Conservation (phyloP, 176 grass and related monocot species). For the Bromus sterilis region DNA sequence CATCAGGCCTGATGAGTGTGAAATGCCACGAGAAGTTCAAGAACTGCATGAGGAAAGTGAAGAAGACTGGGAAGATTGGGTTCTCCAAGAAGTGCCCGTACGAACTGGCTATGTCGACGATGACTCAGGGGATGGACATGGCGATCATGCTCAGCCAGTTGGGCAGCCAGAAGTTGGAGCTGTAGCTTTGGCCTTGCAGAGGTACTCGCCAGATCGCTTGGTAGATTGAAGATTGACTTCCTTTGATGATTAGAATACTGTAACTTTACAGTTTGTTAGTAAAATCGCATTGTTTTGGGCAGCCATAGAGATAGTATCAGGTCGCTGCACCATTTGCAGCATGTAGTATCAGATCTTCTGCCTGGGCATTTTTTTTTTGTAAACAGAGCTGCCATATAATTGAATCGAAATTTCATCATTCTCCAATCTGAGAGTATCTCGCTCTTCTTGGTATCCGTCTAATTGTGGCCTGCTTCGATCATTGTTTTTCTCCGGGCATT, state of each 20-base stretch:
- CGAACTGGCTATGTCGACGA: conserved; percentile 65
- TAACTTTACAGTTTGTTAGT: neutral
- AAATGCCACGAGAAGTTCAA: conserved; percentile 85
- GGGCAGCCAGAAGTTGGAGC: neutral
- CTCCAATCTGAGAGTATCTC: neutral
- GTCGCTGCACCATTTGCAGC: neutral
- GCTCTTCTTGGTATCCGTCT: no score
- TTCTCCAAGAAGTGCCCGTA: conserved; percentile 77
- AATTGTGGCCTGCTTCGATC: no score
- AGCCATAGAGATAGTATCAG: neutral
- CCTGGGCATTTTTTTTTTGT: neutral
- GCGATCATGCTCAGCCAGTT: conserved; percentile 81
- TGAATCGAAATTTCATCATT: neutral
- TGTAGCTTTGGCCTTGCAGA: neutral
- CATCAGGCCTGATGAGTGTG: conserved; percentile 57
- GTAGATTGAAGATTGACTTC: neutral
- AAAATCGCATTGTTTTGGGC: neutral
- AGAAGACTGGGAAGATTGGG: conserved; percentile 58
- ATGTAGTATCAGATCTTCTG: neutral
- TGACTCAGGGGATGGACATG: conserved; percentile 93
- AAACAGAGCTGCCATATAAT: neutral
- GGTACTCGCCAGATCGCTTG: neutral
- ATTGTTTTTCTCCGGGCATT: no score
- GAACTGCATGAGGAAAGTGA: conserved; percentile 76
- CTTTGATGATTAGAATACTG: neutral